These are phyloP conservation scores for Strigomonas culicis DNA, from an alignment of 208 protist genomes.

Conservation along the genomic window DNA sequence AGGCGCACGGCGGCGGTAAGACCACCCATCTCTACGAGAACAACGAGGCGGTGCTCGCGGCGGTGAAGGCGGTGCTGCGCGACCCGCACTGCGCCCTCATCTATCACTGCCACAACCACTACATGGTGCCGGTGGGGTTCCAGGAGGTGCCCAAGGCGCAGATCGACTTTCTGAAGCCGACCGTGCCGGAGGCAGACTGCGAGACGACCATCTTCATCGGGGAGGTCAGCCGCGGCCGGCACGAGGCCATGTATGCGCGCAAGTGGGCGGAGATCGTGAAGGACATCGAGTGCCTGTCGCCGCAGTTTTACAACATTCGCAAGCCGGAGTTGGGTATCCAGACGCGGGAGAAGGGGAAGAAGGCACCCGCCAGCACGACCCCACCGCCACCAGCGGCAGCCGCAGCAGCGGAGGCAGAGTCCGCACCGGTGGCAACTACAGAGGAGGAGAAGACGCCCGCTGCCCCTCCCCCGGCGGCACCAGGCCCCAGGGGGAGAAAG, in stretches of 20 bases:
- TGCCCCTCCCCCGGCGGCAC: neutral
- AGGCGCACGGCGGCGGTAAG: conserved; percentile 58
- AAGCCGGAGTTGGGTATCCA: conserved; percentile 82
- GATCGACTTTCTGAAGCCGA: conserved; percentile 58
- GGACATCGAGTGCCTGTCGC: conserved; percentile 71
- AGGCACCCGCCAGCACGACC: neutral
- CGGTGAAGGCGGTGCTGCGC: conserved; percentile 64
- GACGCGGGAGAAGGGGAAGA: conserved; percentile 34
- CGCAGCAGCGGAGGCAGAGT: neutral
- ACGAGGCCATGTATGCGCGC: conserved; percentile 80
- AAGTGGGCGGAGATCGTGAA: conserved; percentile 82
- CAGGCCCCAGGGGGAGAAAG: conserved; percentile 3
- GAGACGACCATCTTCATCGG: conserved; percentile 89
- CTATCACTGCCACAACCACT: conserved; percentile 94
- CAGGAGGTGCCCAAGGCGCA: conserved; percentile 79
- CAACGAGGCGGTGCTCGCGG: conserved; percentile 38
- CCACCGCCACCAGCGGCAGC: conserved; percentile 2
- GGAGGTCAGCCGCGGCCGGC: conserved; percentile 83
- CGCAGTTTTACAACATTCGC: conserved; percentile 88
- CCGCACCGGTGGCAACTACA: neutral
- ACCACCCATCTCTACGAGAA: conserved; percentile 65
- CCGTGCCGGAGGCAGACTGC: conserved; percentile 32
- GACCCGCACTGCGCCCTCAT: conserved; percentile 80
- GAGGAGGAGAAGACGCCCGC: neutral
- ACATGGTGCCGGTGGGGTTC: conserved; percentile 91